These are phyloP conservation scores for Ambrosiella xylebori DNA, from an alignment of 2,329 filamentous ascomycete species.

Conservation along the genomic window DNA sequence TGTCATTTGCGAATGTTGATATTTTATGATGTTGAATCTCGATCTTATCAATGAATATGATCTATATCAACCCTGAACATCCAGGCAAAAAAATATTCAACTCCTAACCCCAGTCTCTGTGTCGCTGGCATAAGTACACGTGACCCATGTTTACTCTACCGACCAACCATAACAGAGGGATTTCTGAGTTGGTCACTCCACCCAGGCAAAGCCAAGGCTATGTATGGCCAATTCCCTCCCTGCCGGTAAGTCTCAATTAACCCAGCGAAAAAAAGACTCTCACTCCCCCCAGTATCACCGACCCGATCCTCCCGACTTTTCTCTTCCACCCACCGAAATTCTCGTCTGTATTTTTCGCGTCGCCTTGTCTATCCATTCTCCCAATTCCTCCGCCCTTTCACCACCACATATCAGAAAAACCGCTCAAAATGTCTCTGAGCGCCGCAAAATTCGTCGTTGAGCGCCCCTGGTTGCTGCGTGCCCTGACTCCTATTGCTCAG, in stretches of 20 bases:
- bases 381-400: neutral
- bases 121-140: constrained; percentile 3
- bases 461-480: constrained; percentile 57
- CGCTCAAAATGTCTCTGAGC: constrained; percentile 49
- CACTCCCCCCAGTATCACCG: constrained; percentile 8
- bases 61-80: constrained; percentile 2
- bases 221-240: constrained; percentile 1
- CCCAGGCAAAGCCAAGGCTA: neutral
- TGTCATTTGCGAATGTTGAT: too few relatives aligned
- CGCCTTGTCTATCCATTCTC: neutral
- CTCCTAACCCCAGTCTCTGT: neutral
- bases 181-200: constrained; percentile 8
- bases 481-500: constrained; percentile 59
- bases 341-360: constrained; percentile 13
- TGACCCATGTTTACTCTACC: neutral
- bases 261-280: constrained; percentile 6
- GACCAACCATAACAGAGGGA: constrained; percentile 9
- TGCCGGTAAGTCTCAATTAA: constrained; percentile 3
- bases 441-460: constrained; percentile 58
- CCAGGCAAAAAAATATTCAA: constrained; percentile 3
- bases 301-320: constrained; percentile 12
- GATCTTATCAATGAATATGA: too few relatives aligned
- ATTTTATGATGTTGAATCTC: too few relatives aligned
- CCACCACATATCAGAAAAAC: neutral
- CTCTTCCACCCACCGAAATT: constrained; percentile 1